Evolutionary conservation across 305 asterid genomes (phyloP).

Genomic region (Striga hermonthica): DNA sequence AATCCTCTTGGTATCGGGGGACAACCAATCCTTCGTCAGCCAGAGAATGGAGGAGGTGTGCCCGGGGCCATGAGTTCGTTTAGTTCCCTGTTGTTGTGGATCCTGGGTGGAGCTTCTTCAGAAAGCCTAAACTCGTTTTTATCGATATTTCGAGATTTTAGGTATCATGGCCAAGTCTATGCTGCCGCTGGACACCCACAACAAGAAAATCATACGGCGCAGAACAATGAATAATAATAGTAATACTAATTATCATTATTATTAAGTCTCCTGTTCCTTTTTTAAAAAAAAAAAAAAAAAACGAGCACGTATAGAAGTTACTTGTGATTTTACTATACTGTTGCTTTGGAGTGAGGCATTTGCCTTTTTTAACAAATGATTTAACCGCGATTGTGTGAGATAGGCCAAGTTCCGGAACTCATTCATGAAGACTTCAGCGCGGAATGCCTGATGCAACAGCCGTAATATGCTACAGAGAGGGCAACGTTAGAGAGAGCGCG

Average conservation of each 20-base stretch:
- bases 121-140: slow-evolving; percentile 87
- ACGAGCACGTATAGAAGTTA: too few relatives aligned
- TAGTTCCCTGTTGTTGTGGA: slow-evolving; percentile 83
- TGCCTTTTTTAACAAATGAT: background rate
- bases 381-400: background rate
- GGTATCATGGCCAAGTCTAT: slow-evolving; percentile 84
- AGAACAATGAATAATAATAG: slow-evolving; percentile 44
- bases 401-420: too few relatives aligned
- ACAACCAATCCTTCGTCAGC: slow-evolving; percentile 52
- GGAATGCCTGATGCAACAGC: too few relatives aligned
- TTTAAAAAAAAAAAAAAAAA: too few relatives aligned
- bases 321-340: too few relatives aligned
- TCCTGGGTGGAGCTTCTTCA: slow-evolving; percentile 90
- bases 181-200: slow-evolving; percentile 44
- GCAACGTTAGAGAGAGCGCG: too few relatives aligned
- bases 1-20: slow-evolving; percentile 63
- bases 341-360: background rate
- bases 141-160: slow-evolving; percentile 81
- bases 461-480: too few relatives aligned
- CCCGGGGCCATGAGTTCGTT: slow-evolving; percentile 85
- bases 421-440: too few relatives aligned
- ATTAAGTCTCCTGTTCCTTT: background rate
- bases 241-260: background rate
- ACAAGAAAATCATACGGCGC: slow-evolving; percentile 52
- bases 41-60: slow-evolving; percentile 62